Base-by-base conservation (phyloP, 306 rosid genomes). In the Parietaria judaica region DNA sequence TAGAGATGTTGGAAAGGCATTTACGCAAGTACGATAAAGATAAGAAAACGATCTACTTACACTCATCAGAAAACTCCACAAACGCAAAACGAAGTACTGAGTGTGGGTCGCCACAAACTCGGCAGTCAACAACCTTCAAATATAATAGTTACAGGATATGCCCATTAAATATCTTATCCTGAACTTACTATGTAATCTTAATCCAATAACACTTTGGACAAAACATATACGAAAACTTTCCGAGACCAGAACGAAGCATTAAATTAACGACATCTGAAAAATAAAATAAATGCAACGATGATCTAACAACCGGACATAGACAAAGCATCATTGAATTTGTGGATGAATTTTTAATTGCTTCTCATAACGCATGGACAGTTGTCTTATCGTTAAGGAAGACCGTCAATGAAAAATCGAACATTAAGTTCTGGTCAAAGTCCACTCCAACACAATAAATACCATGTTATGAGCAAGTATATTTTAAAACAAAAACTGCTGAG, bases 41-140 rank as follows among this genome's bases (percentile, higher is more conserved):
- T 55, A 5, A 51, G 31, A 23, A 36, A 50, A 1, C 48, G 17
- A 63, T 52, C 14, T 73, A 80, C 98, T 88, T 85, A 91, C 98
- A 51, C 49, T 88, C 96, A 85, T 88, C 94, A 67, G 95, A 66
- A 65, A 91, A 91, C 86, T 91, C 98, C 67, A 91, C 98, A 83
- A 91, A 91, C 51, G 98, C 98, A 84, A 91, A 91, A 73, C 98
- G 98, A 58, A 91, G 96, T 63, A 88, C 80, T 44, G 98, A 91
- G 72, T 91, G 98, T 6, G 98, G 96, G 64, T 91, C 98, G 12
- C 98, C 96, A 70, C 98, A 91, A 75, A 87, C 82, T 70, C 98
- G 89, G 76, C 98, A 91, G 71, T 91, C 98, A 48, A 83, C 84
- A 58, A 91, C 98, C 98, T 91, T 81, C 76, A 83, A 66, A 47